These are phyloP conservation scores for Mayamaea pseudoterrestris DNA, from an alignment of 108 stramenopile genomes.

Conservation along the genomic window DNA sequence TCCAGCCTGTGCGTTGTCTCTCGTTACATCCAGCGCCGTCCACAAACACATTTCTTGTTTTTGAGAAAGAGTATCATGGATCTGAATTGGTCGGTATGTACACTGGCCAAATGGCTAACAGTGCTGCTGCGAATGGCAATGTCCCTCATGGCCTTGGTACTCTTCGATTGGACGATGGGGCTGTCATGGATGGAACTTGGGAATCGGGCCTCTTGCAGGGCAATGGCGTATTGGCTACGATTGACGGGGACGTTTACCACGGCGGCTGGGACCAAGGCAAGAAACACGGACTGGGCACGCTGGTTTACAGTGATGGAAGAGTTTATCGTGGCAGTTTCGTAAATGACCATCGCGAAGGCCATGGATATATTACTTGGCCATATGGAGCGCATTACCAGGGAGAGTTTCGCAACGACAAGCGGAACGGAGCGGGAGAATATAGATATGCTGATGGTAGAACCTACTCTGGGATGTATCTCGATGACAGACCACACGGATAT, in stretches of 20 bases:
- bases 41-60: too few relatives aligned
- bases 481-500: constrained; percentile 24
- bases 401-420: constrained; percentile 20
- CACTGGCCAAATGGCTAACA: constrained; percentile 28
- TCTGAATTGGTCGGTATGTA: constrained; percentile 14
- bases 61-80: too few relatives aligned
- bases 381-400: constrained; percentile 29
- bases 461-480: constrained; percentile 26
- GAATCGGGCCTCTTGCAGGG: constrained; percentile 18
- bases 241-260: constrained; percentile 29
- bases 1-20: too few relatives aligned
- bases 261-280: constrained; percentile 18
- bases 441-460: constrained; percentile 31
- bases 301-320: constrained; percentile 27
- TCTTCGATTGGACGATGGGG: constrained; percentile 25
- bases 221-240: constrained; percentile 29
- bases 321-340: constrained; percentile 28
- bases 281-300: constrained; percentile 23
- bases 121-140: too few relatives aligned
- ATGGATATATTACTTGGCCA: constrained; percentile 23
- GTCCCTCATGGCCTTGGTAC: constrained; percentile 28
- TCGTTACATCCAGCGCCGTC: too few relatives aligned
- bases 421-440: constrained; percentile 21
- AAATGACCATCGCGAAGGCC: constrained; percentile 18
- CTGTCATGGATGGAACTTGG: constrained; percentile 32